Evolutionary conservation across 2,329 filamentous ascomycete species (phyloP).

Genomic region (Fusarium fracticaudum): DNA sequence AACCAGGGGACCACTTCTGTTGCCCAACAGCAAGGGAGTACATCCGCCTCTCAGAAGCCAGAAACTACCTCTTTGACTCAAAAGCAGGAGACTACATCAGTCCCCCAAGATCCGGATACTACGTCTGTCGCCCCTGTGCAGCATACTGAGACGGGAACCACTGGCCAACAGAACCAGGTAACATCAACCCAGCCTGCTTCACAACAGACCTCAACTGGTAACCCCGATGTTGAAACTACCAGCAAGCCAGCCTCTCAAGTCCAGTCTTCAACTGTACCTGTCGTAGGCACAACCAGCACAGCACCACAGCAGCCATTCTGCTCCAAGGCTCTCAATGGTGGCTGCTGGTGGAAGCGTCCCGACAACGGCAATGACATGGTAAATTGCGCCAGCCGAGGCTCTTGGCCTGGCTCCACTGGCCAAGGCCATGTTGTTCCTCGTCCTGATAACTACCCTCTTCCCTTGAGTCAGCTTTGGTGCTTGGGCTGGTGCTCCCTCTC

Average conservation of each 20-base stretch:
- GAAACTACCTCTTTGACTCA: not conserved
- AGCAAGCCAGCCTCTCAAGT: not conserved
- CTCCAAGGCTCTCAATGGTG: conserved; percentile 6
- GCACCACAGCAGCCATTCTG: not conserved
- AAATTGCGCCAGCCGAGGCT: not conserved
- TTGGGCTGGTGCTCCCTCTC: conserved; percentile 8
- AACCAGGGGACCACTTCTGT: not conserved
- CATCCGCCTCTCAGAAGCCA: not conserved
- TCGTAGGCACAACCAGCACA: not conserved
- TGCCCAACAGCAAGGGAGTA: not conserved
- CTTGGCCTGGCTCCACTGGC: not conserved
- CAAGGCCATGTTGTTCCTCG: not conserved
- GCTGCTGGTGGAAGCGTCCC: conserved; percentile 11
- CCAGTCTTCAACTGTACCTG: not conserved
- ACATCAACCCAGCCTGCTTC: not conserved
- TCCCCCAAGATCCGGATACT: not conserved
- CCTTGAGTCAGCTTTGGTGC: conserved; percentile 6
- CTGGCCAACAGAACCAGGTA: not conserved
- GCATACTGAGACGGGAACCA: not conserved
- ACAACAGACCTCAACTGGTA: not conserved
- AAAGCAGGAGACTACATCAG: not conserved
- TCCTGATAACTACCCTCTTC: not conserved
- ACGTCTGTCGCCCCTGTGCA: not conserved
- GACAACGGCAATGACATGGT: not conserved
- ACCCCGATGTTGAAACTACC: not conserved